Percentiles rank a stretch among this genome's conserved stretches.
These are phyloP conservation scores for Ustilago cynodontis DNA, from an alignment of 1,284 basidiomycete genomes.

Conservation along the genomic window DNA sequence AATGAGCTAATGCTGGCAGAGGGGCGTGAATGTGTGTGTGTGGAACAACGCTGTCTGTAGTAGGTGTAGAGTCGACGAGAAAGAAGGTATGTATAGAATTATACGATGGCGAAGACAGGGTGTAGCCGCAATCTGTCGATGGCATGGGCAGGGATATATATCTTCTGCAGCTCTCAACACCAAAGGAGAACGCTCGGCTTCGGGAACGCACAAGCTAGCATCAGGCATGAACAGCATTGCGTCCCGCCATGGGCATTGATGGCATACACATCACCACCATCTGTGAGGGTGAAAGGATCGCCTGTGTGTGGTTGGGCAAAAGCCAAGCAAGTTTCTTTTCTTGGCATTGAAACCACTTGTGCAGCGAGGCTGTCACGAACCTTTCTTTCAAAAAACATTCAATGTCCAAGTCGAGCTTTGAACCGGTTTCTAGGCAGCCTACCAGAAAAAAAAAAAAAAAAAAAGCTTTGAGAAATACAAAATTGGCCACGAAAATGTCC, in stretches of 20 bases:
- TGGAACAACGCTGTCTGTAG: neutral
- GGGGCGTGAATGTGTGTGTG: neutral
- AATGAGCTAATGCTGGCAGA: neutral
- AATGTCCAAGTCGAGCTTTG: neutral
- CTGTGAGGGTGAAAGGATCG: neutral
- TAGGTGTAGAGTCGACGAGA: neutral
- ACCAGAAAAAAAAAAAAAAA: neutral
- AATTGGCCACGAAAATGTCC: neutral
- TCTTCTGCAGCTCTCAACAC: neutral
- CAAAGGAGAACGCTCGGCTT: neutral
- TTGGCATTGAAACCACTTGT: conserved; percentile 3
- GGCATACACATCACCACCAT: conserved; percentile 4
- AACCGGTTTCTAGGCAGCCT: neutral
- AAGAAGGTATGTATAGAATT: neutral
- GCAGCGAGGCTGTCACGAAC: neutral
- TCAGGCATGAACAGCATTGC: neutral
- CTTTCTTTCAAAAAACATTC: neutral
- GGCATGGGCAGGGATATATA: conserved; percentile 9
- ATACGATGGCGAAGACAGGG: neutral
- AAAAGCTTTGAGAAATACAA: no score
- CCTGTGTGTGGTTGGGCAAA: neutral
- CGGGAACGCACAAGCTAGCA: neutral
- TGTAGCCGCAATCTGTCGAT: neutral
- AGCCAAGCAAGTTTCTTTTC: conserved; percentile 7
- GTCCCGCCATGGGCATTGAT: neutral